A percentile compares a stretch with the other conserved stretches of the same genome.
Conservation (phyloP, 2,329 filamentous ascomycete species). For the Fusarium transvaalense region DNA sequence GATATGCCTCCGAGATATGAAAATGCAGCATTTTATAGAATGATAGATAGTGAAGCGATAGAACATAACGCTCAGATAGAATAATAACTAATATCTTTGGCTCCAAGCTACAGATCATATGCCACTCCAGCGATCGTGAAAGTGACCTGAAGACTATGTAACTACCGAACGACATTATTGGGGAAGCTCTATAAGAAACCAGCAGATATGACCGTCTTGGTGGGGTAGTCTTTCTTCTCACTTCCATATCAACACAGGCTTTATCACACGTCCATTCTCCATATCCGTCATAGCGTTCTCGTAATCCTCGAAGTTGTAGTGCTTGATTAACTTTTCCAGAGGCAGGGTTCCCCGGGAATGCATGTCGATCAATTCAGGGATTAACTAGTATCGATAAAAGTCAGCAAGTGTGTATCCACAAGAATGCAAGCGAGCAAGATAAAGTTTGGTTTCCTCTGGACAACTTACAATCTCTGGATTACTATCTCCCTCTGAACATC, state of each 20-base stretch:
- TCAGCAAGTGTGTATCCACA: background rate
- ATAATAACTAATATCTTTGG: background rate
- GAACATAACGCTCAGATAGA: background rate
- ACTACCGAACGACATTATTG: too few species aligned
- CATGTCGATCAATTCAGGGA: conserved; percentile 13
- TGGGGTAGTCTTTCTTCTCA: background rate
- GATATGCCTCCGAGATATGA: conserved; percentile 28
- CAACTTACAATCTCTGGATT: conserved; percentile 5
- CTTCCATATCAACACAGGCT: conserved; percentile 7
- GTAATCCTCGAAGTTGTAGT: conserved; percentile 8
- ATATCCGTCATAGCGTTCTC: conserved; percentile 10
- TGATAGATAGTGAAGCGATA: conserved; percentile 1
- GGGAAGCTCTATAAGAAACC: too few species aligned
- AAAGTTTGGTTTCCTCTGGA: fast-evolving
- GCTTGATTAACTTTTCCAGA: conserved; percentile 5
- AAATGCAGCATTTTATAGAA: background rate
- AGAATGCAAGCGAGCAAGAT: background rate
- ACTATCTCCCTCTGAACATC: conserved; percentile 26
- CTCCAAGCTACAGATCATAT: too few species aligned
- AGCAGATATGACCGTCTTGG: too few species aligned
- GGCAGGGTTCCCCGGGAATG: conserved; percentile 4
- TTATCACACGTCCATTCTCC: background rate
- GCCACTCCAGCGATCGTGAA: too few species aligned
- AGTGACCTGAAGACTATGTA: too few species aligned
- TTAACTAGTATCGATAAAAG: background rate